Conservation (phyloP, 306 rosid genomes). For the Castanospermum australe region DNA sequence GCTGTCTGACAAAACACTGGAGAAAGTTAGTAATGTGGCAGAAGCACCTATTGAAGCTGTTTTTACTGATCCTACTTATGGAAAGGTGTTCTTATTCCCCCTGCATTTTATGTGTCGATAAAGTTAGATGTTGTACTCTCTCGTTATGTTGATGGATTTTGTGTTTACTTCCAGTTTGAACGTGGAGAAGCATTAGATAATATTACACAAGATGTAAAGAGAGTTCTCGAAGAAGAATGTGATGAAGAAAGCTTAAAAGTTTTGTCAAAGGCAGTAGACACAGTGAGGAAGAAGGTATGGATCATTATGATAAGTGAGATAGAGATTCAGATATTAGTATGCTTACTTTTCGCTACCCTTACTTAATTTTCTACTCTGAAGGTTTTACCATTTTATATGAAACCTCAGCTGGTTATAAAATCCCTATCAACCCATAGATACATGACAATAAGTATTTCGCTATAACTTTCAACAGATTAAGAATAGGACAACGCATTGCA, state of each 20-base stretch:
- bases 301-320: conserved; percentile 20
- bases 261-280: conserved; percentile 84
- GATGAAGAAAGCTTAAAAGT: conserved; percentile 88
- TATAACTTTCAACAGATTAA: neutral
- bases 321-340: neutral
- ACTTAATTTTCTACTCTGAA: neutral
- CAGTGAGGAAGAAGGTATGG: conserved; percentile 86
- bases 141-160: conserved; percentile 3
- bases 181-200: conserved; percentile 94
- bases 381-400: neutral
- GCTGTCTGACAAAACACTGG: conserved; percentile 74
- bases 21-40: conserved; percentile 71
- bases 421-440: neutral
- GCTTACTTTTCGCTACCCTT: neutral
- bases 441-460: neutral
- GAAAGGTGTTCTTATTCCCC: conserved; percentile 60
- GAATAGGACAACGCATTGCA: neutral
- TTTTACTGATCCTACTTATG: conserved; percentile 90
- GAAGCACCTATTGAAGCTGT: conserved; percentile 79
- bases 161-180: conserved; percentile 63
- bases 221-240: conserved; percentile 73
- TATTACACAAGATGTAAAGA: conserved; percentile 77
- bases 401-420: neutral
- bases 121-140: neutral
- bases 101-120: neutral